phyloP scores from a whole-genome alignment of 495 filamentous ascomycete species.

The Aspergillus asperescens region DNA sequence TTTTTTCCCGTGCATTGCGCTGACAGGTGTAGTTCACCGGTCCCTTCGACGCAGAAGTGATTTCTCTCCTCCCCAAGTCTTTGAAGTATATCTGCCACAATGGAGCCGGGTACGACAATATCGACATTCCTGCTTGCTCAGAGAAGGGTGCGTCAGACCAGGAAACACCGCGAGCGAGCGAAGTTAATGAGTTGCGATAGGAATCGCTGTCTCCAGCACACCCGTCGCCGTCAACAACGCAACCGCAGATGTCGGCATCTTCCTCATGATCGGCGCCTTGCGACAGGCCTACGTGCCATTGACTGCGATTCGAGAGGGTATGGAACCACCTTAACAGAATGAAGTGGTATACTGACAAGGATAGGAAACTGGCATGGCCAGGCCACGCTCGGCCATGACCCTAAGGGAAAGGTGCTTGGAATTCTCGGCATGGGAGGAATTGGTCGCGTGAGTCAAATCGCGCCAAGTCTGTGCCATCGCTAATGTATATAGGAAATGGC shows the following conservation, averaged over 20 bases:
- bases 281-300: conserved; percentile 61
- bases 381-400: conserved; percentile 57
- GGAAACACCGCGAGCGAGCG: background rate
- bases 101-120: conserved; percentile 80
- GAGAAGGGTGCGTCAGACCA: conserved; percentile 34
- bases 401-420: conserved; percentile 65
- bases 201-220: conserved; percentile 62
- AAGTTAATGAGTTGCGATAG: conserved; percentile 20
- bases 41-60: conserved; percentile 54
- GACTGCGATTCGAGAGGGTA: conserved; percentile 54
- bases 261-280: conserved; percentile 65
- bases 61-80: conserved; percentile 55
- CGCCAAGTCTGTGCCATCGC: background rate
- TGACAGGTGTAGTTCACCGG: conserved; percentile 46
- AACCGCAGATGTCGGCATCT: conserved; percentile 67
- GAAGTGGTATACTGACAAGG: conserved; percentile 3
- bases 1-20: background rate
- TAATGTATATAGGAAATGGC: conserved; percentile 55
- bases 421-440: conserved; percentile 88
- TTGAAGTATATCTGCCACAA: conserved; percentile 80
- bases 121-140: conserved; percentile 67
- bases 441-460: conserved; percentile 40
- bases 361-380: conserved; percentile 48
- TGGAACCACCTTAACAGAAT: background rate
- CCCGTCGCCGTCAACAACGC: conserved; percentile 64